A percentile compares a stretch with the other conserved stretches of the same genome.
Conservation (phyloP, 805 yeast species). For the Jamesozyma hellenica region DNA sequence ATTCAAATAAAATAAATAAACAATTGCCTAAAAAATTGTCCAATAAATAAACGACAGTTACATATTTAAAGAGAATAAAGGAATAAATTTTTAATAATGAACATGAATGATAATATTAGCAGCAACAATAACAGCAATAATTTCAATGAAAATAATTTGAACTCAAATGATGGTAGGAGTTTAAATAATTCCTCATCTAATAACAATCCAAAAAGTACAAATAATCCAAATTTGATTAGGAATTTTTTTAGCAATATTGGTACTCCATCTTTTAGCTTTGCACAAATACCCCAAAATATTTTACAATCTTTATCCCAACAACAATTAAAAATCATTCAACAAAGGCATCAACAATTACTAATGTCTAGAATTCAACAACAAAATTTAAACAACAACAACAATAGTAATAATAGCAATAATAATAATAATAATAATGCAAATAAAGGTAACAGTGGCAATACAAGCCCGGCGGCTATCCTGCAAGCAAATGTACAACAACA, state of each 20-base stretch:
- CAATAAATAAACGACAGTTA: too few species aligned
- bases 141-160: neutral
- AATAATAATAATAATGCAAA: neutral
- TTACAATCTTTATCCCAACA: conserved; percentile 24
- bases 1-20: too few species aligned
- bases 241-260: conserved; percentile 24
- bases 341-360: conserved; percentile 27
- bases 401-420: conserved; percentile 1
- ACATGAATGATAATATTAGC: neutral
- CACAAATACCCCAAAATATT: conserved; percentile 28
- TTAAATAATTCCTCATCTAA: neutral
- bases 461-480: too few species aligned
- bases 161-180: neutral
- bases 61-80: too few species aligned
- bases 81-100: too few species aligned
- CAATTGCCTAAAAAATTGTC: too few species aligned
- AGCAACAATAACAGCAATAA: conserved; percentile 2
- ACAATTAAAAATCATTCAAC: conserved; percentile 28
- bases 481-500: conserved; percentile 5
- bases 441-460: conserved; percentile 3
- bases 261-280: conserved; percentile 26
- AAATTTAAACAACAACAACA: conserved; percentile 11
- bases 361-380: conserved; percentile 24
- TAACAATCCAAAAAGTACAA: conserved; percentile 1
- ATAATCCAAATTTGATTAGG: neutral